Evolutionary conservation across 1,284 basidiomycete genomes (phyloP), one percentile per base, ranked within the genome.

Genomic region (Filobasidium uniguttulatum): DNA sequence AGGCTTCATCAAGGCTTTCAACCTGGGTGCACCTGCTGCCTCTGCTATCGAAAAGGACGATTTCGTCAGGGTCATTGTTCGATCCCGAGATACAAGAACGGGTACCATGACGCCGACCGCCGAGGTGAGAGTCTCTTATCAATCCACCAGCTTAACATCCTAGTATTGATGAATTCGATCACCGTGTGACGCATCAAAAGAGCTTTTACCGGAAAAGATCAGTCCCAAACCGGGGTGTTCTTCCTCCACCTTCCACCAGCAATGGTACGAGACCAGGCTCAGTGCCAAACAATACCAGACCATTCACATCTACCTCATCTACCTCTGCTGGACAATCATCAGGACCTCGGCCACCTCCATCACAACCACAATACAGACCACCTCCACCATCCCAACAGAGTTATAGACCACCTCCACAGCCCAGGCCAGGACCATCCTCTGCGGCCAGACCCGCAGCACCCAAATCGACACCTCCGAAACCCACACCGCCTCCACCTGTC

Each of bases 391-490:
- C 22, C 26, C 52, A 22, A 37, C 54, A 44, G 46, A 48, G 22
- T 38, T 57, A 28, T 30, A 57, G 28, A 17, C 44, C 50, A 8
- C 29, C 52, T 3, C 26, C 12, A 28, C 33, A 9, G 15, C 49
- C 3, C 60, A 63, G 37, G 50, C 64, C 0, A 68, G 68, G 38
- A 71, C 72, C 14, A 68, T 29, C 70, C 7, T 62, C 67, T 20
- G 56, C 71, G 5, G 68, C 72, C 7, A 60, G 66, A 19, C 66
- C 71, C 3, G 56, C 65, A 10, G 48, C 35, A 61, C 58, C 62
- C 45, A 58, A 57, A 35, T 64, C 72, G 0, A 62, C 55, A 35
- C 57, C 45, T 53, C 43, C 44, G 4, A 43, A 36, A 7, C 53
- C 17, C 30, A 46, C 56, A 19, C 57, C 64, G 14, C 57, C 62